Conservation (phyloP, 805 yeast species). For the Kodamaea sagamina region DNA sequence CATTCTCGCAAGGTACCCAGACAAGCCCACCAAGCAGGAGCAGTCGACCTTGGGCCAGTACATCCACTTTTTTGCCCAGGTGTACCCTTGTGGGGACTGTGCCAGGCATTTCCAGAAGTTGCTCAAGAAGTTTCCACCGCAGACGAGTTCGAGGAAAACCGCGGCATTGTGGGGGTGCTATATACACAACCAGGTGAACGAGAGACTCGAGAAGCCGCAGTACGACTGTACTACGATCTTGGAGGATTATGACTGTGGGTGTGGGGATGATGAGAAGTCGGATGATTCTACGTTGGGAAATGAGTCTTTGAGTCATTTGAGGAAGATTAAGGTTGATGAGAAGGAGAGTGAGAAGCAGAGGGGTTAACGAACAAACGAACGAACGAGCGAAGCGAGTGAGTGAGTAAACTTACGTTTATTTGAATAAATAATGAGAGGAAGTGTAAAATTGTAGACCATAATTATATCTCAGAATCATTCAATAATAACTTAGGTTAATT, state of each 20-base stretch:
- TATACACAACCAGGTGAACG: slow-evolving; percentile 84
- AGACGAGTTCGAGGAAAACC: slow-evolving; percentile 65
- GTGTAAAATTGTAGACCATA: too few relatives aligned
- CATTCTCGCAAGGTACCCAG: slow-evolving; percentile 89
- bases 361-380: too few relatives aligned
- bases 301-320: slow-evolving; percentile 41
- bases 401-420: too few relatives aligned
- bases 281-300: slow-evolving; percentile 42
- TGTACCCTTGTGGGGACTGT: slow-evolving; percentile 97
- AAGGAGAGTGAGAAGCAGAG: slow-evolving; percentile 25
- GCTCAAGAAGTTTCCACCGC: slow-evolving; percentile 78
- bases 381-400: too few relatives aligned
- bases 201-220: slow-evolving; percentile 60
- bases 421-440: too few relatives aligned
- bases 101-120: slow-evolving; percentile 84
- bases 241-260: slow-evolving; percentile 95
- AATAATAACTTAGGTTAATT: too few relatives aligned
- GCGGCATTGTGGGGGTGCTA: slow-evolving; percentile 98
- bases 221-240: slow-evolving; percentile 85
- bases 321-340: slow-evolving; percentile 47
- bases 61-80: slow-evolving; percentile 77
- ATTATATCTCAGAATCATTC: too few relatives aligned
- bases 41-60: slow-evolving; percentile 62
- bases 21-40: slow-evolving; percentile 66
- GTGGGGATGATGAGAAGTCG: slow-evolving; percentile 72